Evolutionary conservation across 169 alveolate genomes (phyloP), one percentile per base, ranked within the genome.

Genomic region (Babesia bigemina): DNA sequence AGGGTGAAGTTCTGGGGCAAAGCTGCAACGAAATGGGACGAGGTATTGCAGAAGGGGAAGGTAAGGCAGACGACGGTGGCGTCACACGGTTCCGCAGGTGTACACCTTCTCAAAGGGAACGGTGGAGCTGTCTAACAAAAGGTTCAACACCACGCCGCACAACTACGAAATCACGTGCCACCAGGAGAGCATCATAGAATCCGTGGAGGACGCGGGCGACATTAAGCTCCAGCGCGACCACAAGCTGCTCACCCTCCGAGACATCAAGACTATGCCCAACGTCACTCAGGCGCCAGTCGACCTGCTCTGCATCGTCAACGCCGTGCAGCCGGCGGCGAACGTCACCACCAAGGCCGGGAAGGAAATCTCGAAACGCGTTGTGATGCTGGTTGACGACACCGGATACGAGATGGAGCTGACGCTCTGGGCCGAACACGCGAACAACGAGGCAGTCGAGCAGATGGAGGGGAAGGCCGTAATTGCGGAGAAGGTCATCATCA

Each of bases 1-100:
- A 63, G 91, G 36, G 79, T 81, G 42, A 88, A 88, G 58, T 88
- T 88, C 49, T 88, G 93, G 93, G 93, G 93, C 21, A 75, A 82
- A 29, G 56, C 93, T n/a, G 93, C 93, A 17, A 84, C 67, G 65
- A 88, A 88, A 29, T 84, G 91, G 91, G 73, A 79, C 59, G 87
- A 84, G 44, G 59, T 49, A 57, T 58, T 88, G 36, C 82, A 88
- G 44, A 57, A 79, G 62, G 89, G 89, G 70, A 77, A 82, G 52
- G 86, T 77, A 57, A 29, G 74, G 11, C 9, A 14, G 36, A 48
- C 12, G 47, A 11, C n/a, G 26, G 4, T 60, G 21, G 52, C 13
- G 14, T 16, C 10, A 62, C 6, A 28, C 22, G 24, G 21, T 42
- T 11, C 0, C 16, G 4, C 66, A 77, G 86, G 93, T 88, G 42